Percentiles rank a stretch among this genome's conserved stretches.
These are phyloP conservation scores for Gossypium davidsonii DNA, from an alignment of 441 rosid species.

Conservation along the genomic window DNA sequence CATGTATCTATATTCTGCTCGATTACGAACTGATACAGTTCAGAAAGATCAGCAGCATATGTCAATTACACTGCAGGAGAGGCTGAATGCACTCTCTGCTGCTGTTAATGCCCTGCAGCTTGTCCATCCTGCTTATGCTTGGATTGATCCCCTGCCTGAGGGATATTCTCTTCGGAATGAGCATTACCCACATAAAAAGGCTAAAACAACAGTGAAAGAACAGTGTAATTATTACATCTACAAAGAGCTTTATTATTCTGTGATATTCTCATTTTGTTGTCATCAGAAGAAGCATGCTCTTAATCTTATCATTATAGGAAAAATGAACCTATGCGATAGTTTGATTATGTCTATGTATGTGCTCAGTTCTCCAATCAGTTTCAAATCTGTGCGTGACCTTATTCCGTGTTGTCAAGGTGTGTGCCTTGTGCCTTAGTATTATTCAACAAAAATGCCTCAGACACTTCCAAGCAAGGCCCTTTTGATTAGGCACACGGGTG, in stretches of 20 bases:
- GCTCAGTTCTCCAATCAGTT: background rate
- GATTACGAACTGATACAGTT: constrained; percentile 61
- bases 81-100: constrained; percentile 85
- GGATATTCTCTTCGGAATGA: constrained; percentile 32
- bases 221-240: constrained; percentile 42
- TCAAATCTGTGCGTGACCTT: constrained; percentile 1
- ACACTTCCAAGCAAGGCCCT: background rate
- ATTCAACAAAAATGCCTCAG: background rate
- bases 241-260: constrained; percentile 1
- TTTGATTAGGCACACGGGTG: background rate
- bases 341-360: background rate
- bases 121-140: constrained; percentile 76
- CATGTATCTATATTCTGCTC: constrained; percentile 70
- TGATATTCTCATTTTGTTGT: constrained; percentile 4
- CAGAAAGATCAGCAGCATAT: constrained; percentile 50
- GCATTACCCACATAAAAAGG: constrained; percentile 67
- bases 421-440: background rate
- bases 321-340: background rate
- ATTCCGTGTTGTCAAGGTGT: background rate
- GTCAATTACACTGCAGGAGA: constrained; percentile 66
- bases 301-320: background rate
- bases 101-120: constrained; percentile 86
- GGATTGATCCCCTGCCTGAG: constrained; percentile 68
- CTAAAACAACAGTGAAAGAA: constrained; percentile 47
- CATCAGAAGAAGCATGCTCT: background rate